Conservation (phyloP, 2,329 filamentous ascomycete genomes). For the Colletotrichum gloeosporioides region DNA sequence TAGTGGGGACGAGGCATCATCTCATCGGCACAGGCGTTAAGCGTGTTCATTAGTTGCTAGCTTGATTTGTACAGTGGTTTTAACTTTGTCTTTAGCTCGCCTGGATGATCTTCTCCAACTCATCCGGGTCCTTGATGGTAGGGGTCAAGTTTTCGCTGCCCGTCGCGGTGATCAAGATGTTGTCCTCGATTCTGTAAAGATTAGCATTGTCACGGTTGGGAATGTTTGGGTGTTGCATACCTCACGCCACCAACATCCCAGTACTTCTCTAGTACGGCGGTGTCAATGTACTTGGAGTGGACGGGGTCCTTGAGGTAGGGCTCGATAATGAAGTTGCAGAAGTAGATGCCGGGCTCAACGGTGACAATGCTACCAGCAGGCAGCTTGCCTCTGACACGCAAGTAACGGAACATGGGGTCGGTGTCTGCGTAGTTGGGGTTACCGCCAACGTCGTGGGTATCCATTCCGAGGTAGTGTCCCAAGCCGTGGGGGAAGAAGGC, state of each 20-base stretch:
- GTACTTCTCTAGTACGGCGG: constrained; percentile 74
- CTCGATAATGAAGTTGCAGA: constrained; percentile 86
- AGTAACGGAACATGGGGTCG: constrained; percentile 85
- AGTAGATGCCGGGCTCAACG: constrained; percentile 94
- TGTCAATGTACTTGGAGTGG: constrained; percentile 79
- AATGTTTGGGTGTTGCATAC: constrained; percentile 35
- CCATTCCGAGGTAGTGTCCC: constrained; percentile 90
- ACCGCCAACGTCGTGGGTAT: constrained; percentile 87
- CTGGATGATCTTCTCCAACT: constrained; percentile 58
- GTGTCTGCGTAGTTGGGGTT: constrained; percentile 79
- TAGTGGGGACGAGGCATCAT: not conserved
- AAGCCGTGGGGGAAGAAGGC: constrained; percentile 93
- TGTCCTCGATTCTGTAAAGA: constrained; percentile 63
- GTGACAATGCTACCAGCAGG: constrained; percentile 84
- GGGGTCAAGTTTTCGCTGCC: constrained; percentile 77
- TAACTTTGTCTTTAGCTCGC: not conserved
- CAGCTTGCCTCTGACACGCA: constrained; percentile 77
- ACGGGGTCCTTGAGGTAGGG: constrained; percentile 77
- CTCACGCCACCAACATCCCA: constrained; percentile 82
- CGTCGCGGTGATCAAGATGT: constrained; percentile 72
- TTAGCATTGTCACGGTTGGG: constrained; percentile 23
- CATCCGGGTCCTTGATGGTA: constrained; percentile 70
- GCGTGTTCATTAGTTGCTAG: not conserved
- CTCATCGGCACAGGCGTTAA: not conserved
- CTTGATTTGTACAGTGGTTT: not conserved